These are phyloP conservation scores for Komagataella kurtzmanii DNA, from an alignment of 805 yeast species.

Conservation along the genomic window DNA sequence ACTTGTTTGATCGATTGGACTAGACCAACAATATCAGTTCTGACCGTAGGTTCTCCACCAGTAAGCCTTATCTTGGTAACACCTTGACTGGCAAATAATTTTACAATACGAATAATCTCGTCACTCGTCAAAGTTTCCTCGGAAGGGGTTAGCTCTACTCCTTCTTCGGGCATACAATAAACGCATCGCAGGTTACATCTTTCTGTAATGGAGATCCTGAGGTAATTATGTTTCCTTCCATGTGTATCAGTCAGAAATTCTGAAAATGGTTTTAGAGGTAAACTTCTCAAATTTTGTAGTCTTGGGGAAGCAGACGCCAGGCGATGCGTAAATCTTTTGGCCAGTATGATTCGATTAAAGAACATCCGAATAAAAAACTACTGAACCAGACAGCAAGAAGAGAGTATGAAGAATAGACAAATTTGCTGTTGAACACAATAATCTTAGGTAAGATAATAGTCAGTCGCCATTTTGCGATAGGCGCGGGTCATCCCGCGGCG, in stretches of 20 bases:
- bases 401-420: background rate
- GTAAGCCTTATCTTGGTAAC: conserved; percentile 38
- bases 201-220: conserved; percentile 38
- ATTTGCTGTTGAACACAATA: background rate
- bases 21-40: conserved; percentile 33
- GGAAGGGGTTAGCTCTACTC: conserved; percentile 31
- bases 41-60: conserved; percentile 45
- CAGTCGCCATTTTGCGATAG: background rate
- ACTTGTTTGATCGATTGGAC: conserved; percentile 23
- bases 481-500: background rate
- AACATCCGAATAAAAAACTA: background rate
- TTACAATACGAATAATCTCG: conserved; percentile 29
- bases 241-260: conserved; percentile 30
- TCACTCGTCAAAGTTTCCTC: conserved; percentile 24
- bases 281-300: background rate
- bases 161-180: conserved; percentile 48
- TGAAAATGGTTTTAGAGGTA: conserved; percentile 14
- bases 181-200: conserved; percentile 31
- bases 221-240: conserved; percentile 31
- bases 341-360: background rate
- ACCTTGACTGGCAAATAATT: conserved; percentile 30
- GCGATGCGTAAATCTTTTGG: background rate
- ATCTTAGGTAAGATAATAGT: background rate
- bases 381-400: background rate
- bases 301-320: background rate